Base-by-base conservation (phyloP, 140 eudicot species). In the Anethum foeniculum region DNA sequence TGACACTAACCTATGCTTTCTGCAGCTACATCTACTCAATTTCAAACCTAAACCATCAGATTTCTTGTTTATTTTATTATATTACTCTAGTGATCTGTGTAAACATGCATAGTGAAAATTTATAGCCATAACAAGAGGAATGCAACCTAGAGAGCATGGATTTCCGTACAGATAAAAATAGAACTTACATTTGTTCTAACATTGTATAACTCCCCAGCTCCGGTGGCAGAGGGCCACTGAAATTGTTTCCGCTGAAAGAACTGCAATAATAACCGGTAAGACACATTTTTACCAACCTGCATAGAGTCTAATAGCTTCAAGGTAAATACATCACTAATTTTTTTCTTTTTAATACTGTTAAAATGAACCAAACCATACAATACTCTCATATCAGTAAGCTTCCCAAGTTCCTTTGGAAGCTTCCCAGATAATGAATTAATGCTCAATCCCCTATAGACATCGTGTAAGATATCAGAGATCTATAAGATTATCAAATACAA, bases 201-300 rank as follows among this genome's bases (percentile, higher is more conserved):
- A 25, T 85, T 71, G 58, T 79, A 79, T 88, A 77, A 80, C 87
- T 90, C 83, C 97, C 97, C 32, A 91, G 89, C 88, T 86, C 90
- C 25, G 89, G 52, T 79, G 97, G 97, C 75, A 93, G 80, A 43
- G 92, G 88, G 28, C 98, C 98, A 77, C 85, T 80, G 82, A 93
- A 93, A 75, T 85, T 93, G 85, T 93, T 91, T 56, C 88, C 75
- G 83, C 89, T 77, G 69, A 90, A 64, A 19, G 56, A 36, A 64
- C 98, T 91, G 84, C 81, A 74, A 82, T 54, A 69, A 74, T n/a
- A n/a, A n/a, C n/a, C n/a, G n/a, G n/a, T n/a, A n/a, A n/a, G n/a
- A n/a, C n/a, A n/a, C n/a, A n/a, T n/a, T 27, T 32, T 60, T 60
- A n/a, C 68, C 2, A 60, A 28, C 27, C 74, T n/a, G 68, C 15